Evolutionary conservation across 345 rosid species (phyloP).

Genomic region (Psidium friedrichsthalianum): DNA sequence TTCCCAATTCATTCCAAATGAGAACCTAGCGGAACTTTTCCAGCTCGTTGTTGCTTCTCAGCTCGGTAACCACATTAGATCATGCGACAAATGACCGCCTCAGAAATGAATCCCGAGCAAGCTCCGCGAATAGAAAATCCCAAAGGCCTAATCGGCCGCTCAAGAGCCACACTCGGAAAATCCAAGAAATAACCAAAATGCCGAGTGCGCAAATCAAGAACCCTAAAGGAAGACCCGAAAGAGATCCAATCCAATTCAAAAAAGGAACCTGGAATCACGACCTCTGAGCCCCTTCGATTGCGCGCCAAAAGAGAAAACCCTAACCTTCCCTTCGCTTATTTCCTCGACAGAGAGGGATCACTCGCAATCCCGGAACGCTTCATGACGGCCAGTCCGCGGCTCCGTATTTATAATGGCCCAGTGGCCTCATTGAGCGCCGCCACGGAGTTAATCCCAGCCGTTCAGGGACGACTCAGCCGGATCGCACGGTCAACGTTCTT

Average conservation of each 20-base stretch:
- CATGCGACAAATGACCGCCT: background rate
- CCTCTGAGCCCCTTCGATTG: slow-evolving; percentile 10
- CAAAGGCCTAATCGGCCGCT: background rate
- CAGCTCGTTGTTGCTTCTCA: background rate
- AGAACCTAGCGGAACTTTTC: background rate
- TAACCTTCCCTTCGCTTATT: slow-evolving; percentile 2
- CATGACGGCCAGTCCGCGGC: background rate
- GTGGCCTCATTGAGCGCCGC: slow-evolving; percentile 13
- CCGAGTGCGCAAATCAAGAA: background rate
- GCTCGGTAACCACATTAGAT: background rate
- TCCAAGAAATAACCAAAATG: background rate
- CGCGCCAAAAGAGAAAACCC: slow-evolving; percentile 9
- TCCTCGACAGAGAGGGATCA: background rate
- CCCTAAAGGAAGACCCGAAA: background rate
- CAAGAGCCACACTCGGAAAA: background rate
- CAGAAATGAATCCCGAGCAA: background rate
- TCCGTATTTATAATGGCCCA: slow-evolving; percentile 29
- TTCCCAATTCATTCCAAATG: background rate
- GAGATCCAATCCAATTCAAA: background rate
- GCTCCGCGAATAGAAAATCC: background rate
- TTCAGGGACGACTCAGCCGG: background rate
- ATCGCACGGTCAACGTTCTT: background rate
- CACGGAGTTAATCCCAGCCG: slow-evolving; percentile 24
- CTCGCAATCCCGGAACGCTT: no score
- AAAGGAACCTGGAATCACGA: slow-evolving; percentile 24